phyloP scores from a whole-genome alignment of 2,329 filamentous ascomycete species.

The Botrytis aclada region DNA sequence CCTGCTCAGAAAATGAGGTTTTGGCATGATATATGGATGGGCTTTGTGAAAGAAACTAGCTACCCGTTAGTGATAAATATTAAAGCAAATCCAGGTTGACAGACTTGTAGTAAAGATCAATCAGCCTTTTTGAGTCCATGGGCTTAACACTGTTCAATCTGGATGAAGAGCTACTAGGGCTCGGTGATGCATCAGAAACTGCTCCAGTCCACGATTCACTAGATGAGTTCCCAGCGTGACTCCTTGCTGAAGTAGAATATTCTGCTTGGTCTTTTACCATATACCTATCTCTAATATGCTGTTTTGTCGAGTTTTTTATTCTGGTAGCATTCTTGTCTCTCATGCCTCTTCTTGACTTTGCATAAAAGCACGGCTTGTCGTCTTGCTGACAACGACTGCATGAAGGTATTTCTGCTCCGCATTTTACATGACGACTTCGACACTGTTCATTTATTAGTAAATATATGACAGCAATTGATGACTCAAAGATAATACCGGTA shows the following conservation, averaged over 20 bases:
- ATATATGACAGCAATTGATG: not conserved
- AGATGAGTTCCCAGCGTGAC: conserved; percentile 14
- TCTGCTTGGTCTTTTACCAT: conserved; percentile 3
- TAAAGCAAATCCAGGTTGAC: conserved; percentile 9
- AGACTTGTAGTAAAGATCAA: conserved; percentile 32
- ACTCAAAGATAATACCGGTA: conserved; percentile 41
- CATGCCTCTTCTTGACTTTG: conserved; percentile 47
- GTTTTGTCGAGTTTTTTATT: conserved; percentile 24
- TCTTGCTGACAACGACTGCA: conserved; percentile 44
- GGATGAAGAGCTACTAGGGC: conserved; percentile 25
- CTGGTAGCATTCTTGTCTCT: conserved; percentile 29
- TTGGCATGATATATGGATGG: conserved; percentile 41
- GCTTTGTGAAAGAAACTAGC: conserved; percentile 38
- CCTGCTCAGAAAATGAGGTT: conserved; percentile 37
- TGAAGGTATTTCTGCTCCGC: conserved; percentile 44
- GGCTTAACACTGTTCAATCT: conserved; percentile 19
- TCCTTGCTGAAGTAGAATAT: not conserved
- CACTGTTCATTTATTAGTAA: conserved; percentile 26
- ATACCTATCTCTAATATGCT: conserved; percentile 19
- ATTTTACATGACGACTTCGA: conserved; percentile 45
- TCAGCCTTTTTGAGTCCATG: conserved; percentile 28
- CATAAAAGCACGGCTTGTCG: conserved; percentile 47
- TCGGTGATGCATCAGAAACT: conserved; percentile 24
- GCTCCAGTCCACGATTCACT: conserved; percentile 22
- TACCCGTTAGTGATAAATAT: conserved; percentile 29